These are phyloP conservation scores for Filobasidium floriforme DNA, from an alignment of 768 basidiomycete genomes.

Conservation along the genomic window DNA sequence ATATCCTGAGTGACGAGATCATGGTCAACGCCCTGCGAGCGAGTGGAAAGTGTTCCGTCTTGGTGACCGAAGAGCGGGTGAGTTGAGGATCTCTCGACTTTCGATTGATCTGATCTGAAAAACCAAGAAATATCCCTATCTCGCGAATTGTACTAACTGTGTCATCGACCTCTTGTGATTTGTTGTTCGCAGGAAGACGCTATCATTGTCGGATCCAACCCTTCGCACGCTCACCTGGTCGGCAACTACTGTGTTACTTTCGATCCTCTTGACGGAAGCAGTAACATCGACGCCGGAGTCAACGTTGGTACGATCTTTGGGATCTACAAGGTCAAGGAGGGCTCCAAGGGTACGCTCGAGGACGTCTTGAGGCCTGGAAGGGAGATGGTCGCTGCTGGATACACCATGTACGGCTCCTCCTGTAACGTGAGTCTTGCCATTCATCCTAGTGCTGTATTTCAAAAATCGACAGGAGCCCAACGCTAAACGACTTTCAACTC, in stretches of 20 bases:
- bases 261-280: conserved; percentile 90
- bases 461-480: neutral
- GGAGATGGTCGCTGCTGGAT: conserved; percentile 96
- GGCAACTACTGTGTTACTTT: conserved; percentile 97
- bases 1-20: conserved; percentile 96
- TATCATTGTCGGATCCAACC: conserved; percentile 54
- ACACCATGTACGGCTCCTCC: conserved; percentile 96
- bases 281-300: conserved; percentile 97
- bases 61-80: conserved; percentile 83
- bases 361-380: conserved; percentile 90
- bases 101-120: conserved; percentile 1
- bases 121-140: neutral
- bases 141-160: neutral
- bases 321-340: conserved; percentile 73
- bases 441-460: neutral
- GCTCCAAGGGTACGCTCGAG: conserved; percentile 66
- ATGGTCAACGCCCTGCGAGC: conserved; percentile 96
- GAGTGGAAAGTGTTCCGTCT: conserved; percentile 91
- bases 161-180: neutral
- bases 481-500: neutral
- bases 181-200: conserved; percentile 54
- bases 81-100: conserved; percentile 32
- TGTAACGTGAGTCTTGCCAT: conserved; percentile 54
- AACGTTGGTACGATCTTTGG: conserved; percentile 88
- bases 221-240: conserved; percentile 28